Percentiles rank a stretch among this genome's conserved stretches.
Evolutionary conservation across 352 stramenopile genomes (phyloP).

Genomic region (Globisporangium yorkense): DNA sequence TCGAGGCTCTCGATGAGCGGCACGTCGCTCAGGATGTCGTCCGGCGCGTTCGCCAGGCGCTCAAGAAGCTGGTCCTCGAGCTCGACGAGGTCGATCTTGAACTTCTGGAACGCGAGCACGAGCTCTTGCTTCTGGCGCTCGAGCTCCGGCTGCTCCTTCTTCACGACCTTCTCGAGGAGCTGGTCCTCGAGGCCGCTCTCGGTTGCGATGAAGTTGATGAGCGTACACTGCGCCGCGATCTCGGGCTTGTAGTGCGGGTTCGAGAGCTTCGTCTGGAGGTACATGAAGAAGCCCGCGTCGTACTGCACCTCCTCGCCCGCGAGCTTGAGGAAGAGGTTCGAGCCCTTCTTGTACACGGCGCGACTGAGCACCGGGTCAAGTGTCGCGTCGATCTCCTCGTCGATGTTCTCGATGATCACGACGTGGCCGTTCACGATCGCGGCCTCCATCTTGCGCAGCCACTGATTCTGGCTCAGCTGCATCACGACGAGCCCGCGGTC

Average conservation of each 20-base stretch:
- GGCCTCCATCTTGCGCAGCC: slow-evolving; percentile 91
- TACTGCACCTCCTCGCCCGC: slow-evolving; percentile 96
- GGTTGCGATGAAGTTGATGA: slow-evolving; percentile 99
- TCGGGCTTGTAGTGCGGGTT: slow-evolving; percentile 99
- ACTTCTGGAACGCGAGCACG: slow-evolving; percentile 90
- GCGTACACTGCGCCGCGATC: slow-evolving; percentile 93
- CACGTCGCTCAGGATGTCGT: slow-evolving; percentile 96
- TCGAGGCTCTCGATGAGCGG: slow-evolving; percentile 95
- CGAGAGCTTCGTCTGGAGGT: slow-evolving; percentile 95
- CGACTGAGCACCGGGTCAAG: slow-evolving; percentile 94
- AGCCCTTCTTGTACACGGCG: slow-evolving; percentile 95
- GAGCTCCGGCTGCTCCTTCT: slow-evolving; percentile 93
- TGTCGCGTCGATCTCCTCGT: slow-evolving; percentile 95
- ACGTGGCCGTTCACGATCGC: slow-evolving; percentile 95
- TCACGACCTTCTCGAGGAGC: slow-evolving; percentile 94
- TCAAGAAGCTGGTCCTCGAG: slow-evolving; percentile 95
- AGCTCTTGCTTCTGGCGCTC: slow-evolving; percentile 93
- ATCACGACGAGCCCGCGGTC: slow-evolving; percentile 89
- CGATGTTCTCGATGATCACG: slow-evolving; percentile 97
- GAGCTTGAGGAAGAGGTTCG: slow-evolving; percentile 92
- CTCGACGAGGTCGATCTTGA: slow-evolving; percentile 96
- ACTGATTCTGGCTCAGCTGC: slow-evolving; percentile 95
- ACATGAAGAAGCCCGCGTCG: slow-evolving; percentile 94
- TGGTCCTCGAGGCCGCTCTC: slow-evolving; percentile 95
- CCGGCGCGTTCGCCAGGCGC: slow-evolving; percentile 92